A percentile compares a stretch with the other conserved stretches of the same genome.
phyloP scores from a whole-genome alignment of 805 yeast genomes.

The Zygoascus flipseniorum region DNA sequence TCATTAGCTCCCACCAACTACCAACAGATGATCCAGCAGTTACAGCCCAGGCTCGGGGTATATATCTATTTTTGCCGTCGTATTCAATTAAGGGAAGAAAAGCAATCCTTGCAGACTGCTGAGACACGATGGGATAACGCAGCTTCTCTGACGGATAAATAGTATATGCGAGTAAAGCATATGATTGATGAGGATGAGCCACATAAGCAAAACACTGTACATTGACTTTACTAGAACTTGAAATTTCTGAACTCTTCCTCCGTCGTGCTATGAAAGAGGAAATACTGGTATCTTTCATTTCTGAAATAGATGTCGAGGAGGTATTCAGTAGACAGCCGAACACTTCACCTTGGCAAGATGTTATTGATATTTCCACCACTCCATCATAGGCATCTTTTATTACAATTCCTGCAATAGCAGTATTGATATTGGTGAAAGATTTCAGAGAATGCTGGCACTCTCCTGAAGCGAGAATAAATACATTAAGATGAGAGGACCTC shows the following conservation, averaged over 20 bases:
- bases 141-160: conserved; percentile 10
- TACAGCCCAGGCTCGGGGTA: conserved; percentile 4
- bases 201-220: conserved; percentile 12
- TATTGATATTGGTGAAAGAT: not conserved
- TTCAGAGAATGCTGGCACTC: not conserved
- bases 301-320: not conserved
- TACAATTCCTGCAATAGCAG: not conserved
- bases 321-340: not conserved
- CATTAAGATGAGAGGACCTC: conserved; percentile 3
- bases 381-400: not conserved
- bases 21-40: conserved; percentile 7
- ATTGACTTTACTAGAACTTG: conserved; percentile 3
- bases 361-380: conserved; percentile 2
- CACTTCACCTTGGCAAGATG: conserved; percentile 12
- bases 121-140: conserved; percentile 17
- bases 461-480: conserved; percentile 3
- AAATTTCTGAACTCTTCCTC: not conserved
- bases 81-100: conserved; percentile 10
- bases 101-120: conserved; percentile 11
- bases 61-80: not conserved
- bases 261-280: not conserved
- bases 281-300: not conserved
- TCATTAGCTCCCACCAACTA: conserved; percentile 15
- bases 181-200: conserved; percentile 14
- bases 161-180: conserved; percentile 13